Base-by-base conservation (phyloP, 306 rosid species). In the Trifolium subterraneum region DNA sequence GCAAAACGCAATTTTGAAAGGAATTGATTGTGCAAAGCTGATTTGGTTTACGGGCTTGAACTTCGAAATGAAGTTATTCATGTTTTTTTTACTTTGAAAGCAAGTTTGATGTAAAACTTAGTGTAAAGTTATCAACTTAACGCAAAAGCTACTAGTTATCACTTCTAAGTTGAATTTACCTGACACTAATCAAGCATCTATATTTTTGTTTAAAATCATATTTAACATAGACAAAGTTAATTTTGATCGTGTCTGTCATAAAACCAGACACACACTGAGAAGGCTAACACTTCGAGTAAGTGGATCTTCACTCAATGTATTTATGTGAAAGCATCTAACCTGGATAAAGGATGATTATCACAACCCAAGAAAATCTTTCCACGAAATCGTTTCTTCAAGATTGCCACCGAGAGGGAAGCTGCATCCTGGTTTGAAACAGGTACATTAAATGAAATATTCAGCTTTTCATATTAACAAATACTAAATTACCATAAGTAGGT, bases 291-390 rank as follows among this genome's bases (percentile, higher is more conserved):
- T 54, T 20, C 7, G 14, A 20, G 61, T 55, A 56, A 22, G 62
- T 56, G 1, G 15, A 56, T 56, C 8, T 22, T 12, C 35, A 23
- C 33, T 56, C 18, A 2, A 25, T 9, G 0, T 23, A 7, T 5
- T 16, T 12, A 12, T 23, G 47, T 41, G 1, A 39, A 68, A 45
- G 29, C 12, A 68, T 47, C 61, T 33, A 68, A 94, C 99, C 99
- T 94, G 89, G 96, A 90, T 61, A 94, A 67, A 74, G 99, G 99
- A 78, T 94, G 96, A 84, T 88, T 88, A 59, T 94, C 99, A 68
- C 97, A 92, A 59, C 97, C 99, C 83, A 94, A 82, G 82, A 94
- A 89, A 78, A 88, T 87, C 78, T 58, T 71, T 71, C 89, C 84
- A 41, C 85, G 78, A 19, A 84, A 75, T 74, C 79, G 83, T 84